phyloP scores from a whole-genome alignment of 2,329 filamentous ascomycete species.

The Fusarium vanettenii region DNA sequence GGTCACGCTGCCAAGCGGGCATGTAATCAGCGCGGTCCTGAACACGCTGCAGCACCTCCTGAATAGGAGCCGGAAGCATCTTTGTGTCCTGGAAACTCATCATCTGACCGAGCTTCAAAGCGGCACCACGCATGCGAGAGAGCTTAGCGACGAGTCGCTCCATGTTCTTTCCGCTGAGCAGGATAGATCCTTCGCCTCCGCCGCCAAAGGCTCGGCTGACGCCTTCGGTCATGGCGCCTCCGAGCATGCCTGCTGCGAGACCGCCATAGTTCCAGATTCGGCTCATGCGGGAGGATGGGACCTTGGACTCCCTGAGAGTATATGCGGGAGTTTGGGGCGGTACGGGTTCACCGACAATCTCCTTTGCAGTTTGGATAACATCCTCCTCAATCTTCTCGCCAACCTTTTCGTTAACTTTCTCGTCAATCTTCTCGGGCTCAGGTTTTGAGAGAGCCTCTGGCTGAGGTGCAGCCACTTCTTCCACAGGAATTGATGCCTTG shows the following conservation, averaged over 20 bases:
- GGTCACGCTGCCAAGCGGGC: slow-evolving; percentile 91
- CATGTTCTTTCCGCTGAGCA: slow-evolving; percentile 91
- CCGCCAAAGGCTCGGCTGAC: slow-evolving; percentile 83
- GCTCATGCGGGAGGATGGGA: slow-evolving; percentile 88
- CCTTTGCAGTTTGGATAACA: slow-evolving; percentile 43
- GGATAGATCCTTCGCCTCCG: slow-evolving; percentile 75
- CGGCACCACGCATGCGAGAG: slow-evolving; percentile 95
- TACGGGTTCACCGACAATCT: slow-evolving; percentile 29
- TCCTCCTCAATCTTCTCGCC: slow-evolving; percentile 25
- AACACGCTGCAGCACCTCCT: slow-evolving; percentile 90
- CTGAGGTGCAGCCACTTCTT: not conserved
- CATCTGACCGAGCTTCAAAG: slow-evolving; percentile 97
- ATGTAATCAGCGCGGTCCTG: slow-evolving; percentile 98
- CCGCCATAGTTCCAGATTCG: slow-evolving; percentile 96
- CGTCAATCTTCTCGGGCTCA: slow-evolving; percentile 12
- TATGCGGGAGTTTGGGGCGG: slow-evolving; percentile 58
- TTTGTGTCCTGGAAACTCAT: slow-evolving; percentile 98
- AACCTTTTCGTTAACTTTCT: not conserved
- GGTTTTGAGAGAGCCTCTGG: slow-evolving; percentile 4
- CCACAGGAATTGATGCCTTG: not conserved
- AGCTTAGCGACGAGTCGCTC: slow-evolving; percentile 92
- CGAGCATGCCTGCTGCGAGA: slow-evolving; percentile 93
- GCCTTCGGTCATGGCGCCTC: slow-evolving; percentile 88
- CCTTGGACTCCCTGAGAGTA: slow-evolving; percentile 85
- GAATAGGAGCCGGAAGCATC: slow-evolving; percentile 88